Conservation (phyloP, 306 rosid species). For the Vigna reflexopilosa region DNA sequence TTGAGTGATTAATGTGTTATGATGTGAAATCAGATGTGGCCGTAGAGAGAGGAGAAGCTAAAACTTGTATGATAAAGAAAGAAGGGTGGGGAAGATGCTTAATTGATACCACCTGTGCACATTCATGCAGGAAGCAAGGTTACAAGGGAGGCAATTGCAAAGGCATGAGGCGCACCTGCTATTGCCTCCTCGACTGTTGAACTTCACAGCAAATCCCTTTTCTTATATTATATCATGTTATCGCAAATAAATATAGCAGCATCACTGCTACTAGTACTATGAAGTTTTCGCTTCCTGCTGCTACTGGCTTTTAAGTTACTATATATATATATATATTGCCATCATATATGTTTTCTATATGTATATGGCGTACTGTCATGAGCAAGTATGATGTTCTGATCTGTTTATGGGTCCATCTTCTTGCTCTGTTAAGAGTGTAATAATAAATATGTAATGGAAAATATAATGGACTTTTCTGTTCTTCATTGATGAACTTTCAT, state of each 20-base stretch:
- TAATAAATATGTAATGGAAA: no score
- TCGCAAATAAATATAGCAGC: neutral
- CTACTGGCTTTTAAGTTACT: neutral
- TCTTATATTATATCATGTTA: neutral
- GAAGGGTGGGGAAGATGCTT: slow-evolving; percentile 47
- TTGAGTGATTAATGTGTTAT: neutral
- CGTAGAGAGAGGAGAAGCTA: slow-evolving; percentile 46
- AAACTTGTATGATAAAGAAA: slow-evolving; percentile 55
- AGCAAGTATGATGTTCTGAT: neutral
- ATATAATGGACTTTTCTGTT: no score
- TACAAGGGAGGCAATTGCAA: slow-evolving; percentile 62
- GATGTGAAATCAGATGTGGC: slow-evolving; percentile 31
- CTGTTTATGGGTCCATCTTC: neutral
- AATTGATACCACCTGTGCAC: slow-evolving; percentile 52
- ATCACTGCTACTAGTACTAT: neutral
- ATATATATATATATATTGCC: neutral
- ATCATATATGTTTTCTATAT: neutral
- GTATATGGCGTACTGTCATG: neutral
- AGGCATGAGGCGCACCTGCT: slow-evolving; percentile 62
- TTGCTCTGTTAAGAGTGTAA: neutral
- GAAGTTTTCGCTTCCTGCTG: neutral
- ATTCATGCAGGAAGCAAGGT: slow-evolving; percentile 54
- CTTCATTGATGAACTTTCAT: no score
- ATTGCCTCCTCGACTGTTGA: slow-evolving; percentile 39
- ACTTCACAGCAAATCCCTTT: neutral